Evolutionary conservation across 179 eudicot genomes (phyloP), one percentile per base, ranked within the genome.

Genomic region (Nepenthes alata): DNA sequence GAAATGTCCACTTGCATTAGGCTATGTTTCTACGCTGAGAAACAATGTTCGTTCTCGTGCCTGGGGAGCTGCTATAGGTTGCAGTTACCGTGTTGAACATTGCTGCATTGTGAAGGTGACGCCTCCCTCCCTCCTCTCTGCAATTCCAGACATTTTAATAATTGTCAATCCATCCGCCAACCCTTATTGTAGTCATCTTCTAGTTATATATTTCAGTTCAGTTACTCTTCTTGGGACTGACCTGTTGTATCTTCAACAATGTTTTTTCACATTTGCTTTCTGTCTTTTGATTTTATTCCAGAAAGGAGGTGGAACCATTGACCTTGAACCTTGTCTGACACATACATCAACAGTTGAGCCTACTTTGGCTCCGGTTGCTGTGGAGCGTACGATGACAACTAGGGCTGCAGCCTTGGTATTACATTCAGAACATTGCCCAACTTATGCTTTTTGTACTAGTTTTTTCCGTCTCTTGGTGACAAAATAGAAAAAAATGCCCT

Each of bases 21-120:
- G 95, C 68, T 93, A 89, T 65, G 80, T 80, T 64, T 93, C 98
- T 64, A 78, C 97, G 54, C 67, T 93, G 76, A 74, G 98, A 66
- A 93, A 93, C 72, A 93, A 89, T 69, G 97, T 93, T 35, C 83
- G 98, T n/a, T 93, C 98, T 48, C 98, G 98, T 80, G 93, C 98
- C n/a, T 93, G 98, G 98, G 97, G 98, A 58, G 93, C 98, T 70
- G 90, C 86, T 25, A 82, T 93, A 67, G 97, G 93, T 62, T 93
- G 98, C 74, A 93, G 98, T 77, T 89, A 81, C 68, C 88, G 86
- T 47, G 94, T 93, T 67, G 98, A 89, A 65, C 70, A 87, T 36
- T 93, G 98, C 76, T 81, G 89, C 84, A 82, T 93, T 67, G 75
- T 93, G 72, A 93, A 93, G 98, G 98, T 93, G 53, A 56, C 50